phyloP scores from a whole-genome alignment of 257 asterid species.

The Rehmannia glutinosa region DNA sequence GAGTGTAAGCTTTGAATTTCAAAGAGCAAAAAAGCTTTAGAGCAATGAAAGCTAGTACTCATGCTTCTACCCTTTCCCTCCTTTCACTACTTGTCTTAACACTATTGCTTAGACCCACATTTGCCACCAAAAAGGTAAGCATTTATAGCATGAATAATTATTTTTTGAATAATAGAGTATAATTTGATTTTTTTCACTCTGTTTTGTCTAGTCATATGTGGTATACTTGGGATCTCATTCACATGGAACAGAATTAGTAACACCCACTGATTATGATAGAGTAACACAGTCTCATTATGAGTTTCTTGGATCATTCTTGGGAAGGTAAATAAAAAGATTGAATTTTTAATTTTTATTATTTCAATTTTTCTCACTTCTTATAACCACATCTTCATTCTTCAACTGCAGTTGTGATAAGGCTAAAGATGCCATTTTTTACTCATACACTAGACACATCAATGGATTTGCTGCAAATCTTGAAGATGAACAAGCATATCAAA shows the following conservation, averaged over 20 bases:
- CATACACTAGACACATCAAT: constrained; percentile 82
- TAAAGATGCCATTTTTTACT: constrained; percentile 71
- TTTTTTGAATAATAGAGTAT: no score
- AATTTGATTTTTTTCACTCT: no score
- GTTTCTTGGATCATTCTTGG: constrained; percentile 77
- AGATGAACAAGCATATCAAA: constrained; percentile 51
- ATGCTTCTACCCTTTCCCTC: constrained; percentile 35
- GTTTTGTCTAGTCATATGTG: constrained; percentile 62
- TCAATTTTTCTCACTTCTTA: background rate
- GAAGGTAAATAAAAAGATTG: constrained; percentile 41
- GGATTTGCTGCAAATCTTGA: constrained; percentile 93
- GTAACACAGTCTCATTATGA: constrained; percentile 62
- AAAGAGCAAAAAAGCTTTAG: background rate
- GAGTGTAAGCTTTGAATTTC: background rate
- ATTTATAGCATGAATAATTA: constrained; percentile 17
- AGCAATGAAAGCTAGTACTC: constrained; percentile 43
- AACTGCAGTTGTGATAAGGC: constrained; percentile 57
- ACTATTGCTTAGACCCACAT: constrained; percentile 57
- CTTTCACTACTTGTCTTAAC: constrained; percentile 42
- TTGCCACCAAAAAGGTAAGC: constrained; percentile 70
- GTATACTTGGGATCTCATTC: constrained; percentile 92
- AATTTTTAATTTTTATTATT: no score
- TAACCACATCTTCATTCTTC: constrained; percentile 7
- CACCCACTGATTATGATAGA: constrained; percentile 53
- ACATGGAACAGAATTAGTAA: constrained; percentile 48